phyloP scores from a whole-genome alignment of 371 early-diverging fungal species.

The Rhizopus sp. region DNA sequence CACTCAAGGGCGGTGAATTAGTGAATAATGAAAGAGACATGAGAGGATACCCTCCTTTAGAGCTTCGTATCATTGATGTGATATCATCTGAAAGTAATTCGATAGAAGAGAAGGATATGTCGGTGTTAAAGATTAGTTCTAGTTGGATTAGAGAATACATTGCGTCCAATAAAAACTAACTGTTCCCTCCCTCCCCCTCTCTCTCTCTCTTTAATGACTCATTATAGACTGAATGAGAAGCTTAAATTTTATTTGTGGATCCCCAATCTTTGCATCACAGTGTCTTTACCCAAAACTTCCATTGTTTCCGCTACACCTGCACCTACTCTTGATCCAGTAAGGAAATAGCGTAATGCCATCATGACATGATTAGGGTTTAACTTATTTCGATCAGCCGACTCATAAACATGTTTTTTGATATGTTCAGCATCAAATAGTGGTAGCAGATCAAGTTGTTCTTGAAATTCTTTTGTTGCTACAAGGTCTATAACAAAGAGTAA shows the following conservation, averaged over 20 bases:
- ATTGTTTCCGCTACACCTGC: slow-evolving; percentile 65
- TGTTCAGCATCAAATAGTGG: slow-evolving; percentile 29
- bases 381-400: slow-evolving; percentile 27
- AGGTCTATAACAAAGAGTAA: slow-evolving; percentile 11
- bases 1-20: slow-evolving; percentile 75
- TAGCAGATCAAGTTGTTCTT: slow-evolving; percentile 16
- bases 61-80: slow-evolving; percentile 75
- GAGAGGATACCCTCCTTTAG: slow-evolving; percentile 57
- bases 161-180: slow-evolving; percentile 16
- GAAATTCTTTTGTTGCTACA: slow-evolving; percentile 20
- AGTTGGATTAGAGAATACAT: slow-evolving; percentile 63
- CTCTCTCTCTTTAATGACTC: too few species aligned
- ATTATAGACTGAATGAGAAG: background rate
- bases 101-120: slow-evolving; percentile 43
- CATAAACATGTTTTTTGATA: slow-evolving; percentile 36
- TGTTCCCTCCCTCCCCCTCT: background rate
- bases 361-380: slow-evolving; percentile 57
- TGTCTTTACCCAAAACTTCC: slow-evolving; percentile 47
- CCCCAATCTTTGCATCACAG: slow-evolving; percentile 23
- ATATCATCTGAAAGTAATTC: slow-evolving; percentile 54
- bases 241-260: slow-evolving; percentile 32
- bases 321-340: slow-evolving; percentile 68
- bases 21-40: slow-evolving; percentile 63
- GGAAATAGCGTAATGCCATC: slow-evolving; percentile 63
- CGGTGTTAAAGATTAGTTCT: slow-evolving; percentile 68